Evolutionary conservation across 352 stramenopile species (phyloP), one percentile per base, ranked within the genome.

Genomic region (Globisporangium iwayamae): DNA sequence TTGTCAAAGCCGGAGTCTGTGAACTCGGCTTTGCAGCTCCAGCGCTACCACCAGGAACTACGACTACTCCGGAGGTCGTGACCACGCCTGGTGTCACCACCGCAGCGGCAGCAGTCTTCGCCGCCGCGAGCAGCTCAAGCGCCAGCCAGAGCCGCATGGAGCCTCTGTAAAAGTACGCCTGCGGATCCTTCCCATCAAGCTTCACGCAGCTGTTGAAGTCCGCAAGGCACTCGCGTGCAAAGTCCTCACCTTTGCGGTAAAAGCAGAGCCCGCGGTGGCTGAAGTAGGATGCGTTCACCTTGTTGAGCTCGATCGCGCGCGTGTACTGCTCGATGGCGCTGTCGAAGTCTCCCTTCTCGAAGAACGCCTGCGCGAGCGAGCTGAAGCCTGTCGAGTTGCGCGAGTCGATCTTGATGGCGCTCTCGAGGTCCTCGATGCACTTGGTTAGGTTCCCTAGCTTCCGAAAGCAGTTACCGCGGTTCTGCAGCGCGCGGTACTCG

Each of bases 141-240:
- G 76, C 75, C 8, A 94, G 63, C 28, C 80, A 75, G 11, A 94
- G 70, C 2, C 83, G 78, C 22, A 90, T 76, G 2, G 81, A 87
- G 1, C 85, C 85, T 11, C 85, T 75, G 36, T 91, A 91, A 62
- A 90, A 92, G 66, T 92, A 92, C 30, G 81, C 74, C 59, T 91
- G 76, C 0, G 83, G 78, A 47, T 92, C 83, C 7, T 79, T 85
- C 22, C 85, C 81, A 41, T 92, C 83, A 18, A 94, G 71, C 56
- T 91, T 78, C 62, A 94, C 85, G 30, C 78, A 79, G 34, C 73
- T 71, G 54, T 91, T 91, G 36, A 94, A 85, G 58, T 94, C 85
- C 4, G 72, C 70, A 30, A 91, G 69, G 45, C 78, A 89, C 54
- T 76, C 64, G 11, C 79, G 81, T n/a, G 73, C 81, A 39, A 75